phyloP scores from a whole-genome alignment of 352 stramenopile species.

The Phytopythium aichiense region DNA sequence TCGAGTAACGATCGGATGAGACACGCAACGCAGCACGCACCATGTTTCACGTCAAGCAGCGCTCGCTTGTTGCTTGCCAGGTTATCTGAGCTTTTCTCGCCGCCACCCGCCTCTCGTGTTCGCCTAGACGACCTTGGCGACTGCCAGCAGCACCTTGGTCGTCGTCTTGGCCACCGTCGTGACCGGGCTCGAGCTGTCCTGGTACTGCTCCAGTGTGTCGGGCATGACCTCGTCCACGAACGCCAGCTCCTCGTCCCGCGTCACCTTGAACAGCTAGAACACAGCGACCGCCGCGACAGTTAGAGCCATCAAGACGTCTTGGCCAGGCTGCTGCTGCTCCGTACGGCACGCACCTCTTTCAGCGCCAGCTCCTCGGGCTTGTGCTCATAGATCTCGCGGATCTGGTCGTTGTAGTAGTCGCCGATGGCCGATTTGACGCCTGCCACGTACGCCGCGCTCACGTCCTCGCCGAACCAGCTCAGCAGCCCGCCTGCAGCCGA shows the following conservation, averaged over 20 bases:
- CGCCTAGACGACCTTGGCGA: slow-evolving; percentile 36
- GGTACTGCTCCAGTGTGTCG: slow-evolving; percentile 34
- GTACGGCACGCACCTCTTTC: slow-evolving; percentile 45
- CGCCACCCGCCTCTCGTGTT: neutral
- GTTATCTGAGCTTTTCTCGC: neutral
- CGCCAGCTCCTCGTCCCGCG: slow-evolving; percentile 69
- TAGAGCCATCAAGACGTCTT: neutral
- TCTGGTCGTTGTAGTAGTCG: slow-evolving; percentile 89
- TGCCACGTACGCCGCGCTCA: slow-evolving; percentile 63
- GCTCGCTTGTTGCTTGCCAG: slow-evolving; percentile 8
- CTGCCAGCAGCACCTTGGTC: slow-evolving; percentile 54
- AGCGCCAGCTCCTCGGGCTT: slow-evolving; percentile 50
- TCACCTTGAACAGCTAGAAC: slow-evolving; percentile 59
- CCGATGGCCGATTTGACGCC: slow-evolving; percentile 76
- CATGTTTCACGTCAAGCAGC: neutral
- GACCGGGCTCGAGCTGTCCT: slow-evolving; percentile 33
- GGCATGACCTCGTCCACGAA: slow-evolving; percentile 61
- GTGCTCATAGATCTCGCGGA: slow-evolving; percentile 76
- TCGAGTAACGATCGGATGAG: slow-evolving; percentile 46
- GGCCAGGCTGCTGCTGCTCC: neutral
- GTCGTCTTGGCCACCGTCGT: slow-evolving; percentile 50
- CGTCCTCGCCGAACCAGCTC: slow-evolving; percentile 45
- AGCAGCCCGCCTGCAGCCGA: slow-evolving; percentile 27
- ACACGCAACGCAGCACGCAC: slow-evolving; percentile 7
- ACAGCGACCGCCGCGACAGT: neutral